A percentile compares a stretch with the other conserved stretches of the same genome.
phyloP scores from a whole-genome alignment of 2,329 filamentous ascomycete species.

The Blastomyces gilchristii region DNA sequence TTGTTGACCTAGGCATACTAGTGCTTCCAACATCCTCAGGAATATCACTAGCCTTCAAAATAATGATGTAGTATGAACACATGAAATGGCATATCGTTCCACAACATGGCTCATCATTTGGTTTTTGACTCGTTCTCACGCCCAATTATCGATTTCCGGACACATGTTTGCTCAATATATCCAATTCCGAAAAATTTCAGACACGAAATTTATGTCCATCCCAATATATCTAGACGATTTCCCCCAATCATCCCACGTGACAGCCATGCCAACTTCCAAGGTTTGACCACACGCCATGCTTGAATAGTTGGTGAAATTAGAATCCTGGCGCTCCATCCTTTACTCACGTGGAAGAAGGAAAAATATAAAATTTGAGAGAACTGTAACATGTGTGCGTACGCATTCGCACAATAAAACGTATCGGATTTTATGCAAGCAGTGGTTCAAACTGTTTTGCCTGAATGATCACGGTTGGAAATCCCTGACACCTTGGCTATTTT shows the following conservation, averaged over 20 bases:
- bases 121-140: not conserved
- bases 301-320: not conserved
- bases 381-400: not conserved
- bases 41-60: not conserved
- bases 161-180: not conserved
- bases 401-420: not conserved
- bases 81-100: not conserved
- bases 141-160: not conserved
- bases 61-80: not conserved
- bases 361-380: too few species aligned
- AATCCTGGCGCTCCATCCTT: not conserved
- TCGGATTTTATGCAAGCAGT: not conserved
- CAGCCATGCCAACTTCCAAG: not conserved
- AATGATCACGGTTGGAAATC: too few species aligned
- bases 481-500: too few species aligned
- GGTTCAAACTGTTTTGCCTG: not conserved
- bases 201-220: not conserved
- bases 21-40: not conserved
- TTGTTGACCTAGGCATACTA: not conserved
- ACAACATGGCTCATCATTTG: not conserved
- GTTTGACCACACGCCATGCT: too few species aligned
- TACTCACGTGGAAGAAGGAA: not conserved
- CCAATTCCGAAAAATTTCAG: not conserved
- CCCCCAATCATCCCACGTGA: not conserved
- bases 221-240: not conserved